phyloP scores from a whole-genome alignment of 176 grass and related monocot species.

The Typha latifolia region DNA sequence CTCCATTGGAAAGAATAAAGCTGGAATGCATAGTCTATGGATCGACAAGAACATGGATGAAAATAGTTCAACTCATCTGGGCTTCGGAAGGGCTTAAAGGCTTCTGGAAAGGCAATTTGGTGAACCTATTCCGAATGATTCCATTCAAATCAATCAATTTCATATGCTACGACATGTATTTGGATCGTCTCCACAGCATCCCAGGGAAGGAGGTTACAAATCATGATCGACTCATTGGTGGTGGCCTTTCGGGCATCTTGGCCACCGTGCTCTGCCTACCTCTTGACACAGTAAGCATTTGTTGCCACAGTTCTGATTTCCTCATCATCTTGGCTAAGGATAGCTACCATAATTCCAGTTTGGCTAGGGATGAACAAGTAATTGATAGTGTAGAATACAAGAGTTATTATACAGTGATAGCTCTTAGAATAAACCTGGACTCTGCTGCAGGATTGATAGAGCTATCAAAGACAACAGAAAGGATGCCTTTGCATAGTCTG shows the following conservation, averaged over 20 bases:
- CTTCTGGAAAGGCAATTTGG: slow-evolving; percentile 20
- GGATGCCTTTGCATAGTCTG: no score
- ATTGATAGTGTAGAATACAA: no score
- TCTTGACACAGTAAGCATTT: slow-evolving; percentile 13
- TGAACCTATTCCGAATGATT: slow-evolving; percentile 23
- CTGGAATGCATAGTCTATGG: slow-evolving; percentile 16
- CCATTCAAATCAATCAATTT: slow-evolving; percentile 26
- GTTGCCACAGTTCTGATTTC: neutral
- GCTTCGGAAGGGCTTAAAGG: slow-evolving; percentile 13
- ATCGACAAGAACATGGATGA: slow-evolving; percentile 3
- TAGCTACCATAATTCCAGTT: neutral
- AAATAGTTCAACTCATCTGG: slow-evolving; percentile 11
- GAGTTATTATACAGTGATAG: no score
- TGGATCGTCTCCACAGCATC: slow-evolving; percentile 8
- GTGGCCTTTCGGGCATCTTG: slow-evolving; percentile 10
- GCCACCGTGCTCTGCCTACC: slow-evolving; percentile 14
- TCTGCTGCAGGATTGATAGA: no score
- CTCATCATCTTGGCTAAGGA: slow-evolving; percentile 5
- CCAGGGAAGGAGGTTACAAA: slow-evolving; percentile 9
- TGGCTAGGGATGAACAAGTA: no score
- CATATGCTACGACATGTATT: slow-evolving; percentile 24
- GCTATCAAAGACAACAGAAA: no score
- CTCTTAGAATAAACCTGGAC: no score
- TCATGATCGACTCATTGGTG: slow-evolving; percentile 18
- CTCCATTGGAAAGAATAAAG: slow-evolving; percentile 23